Conservation (phyloP, 2,329 filamentous ascomycete species). For the Chrysoporthe cubensis region DNA sequence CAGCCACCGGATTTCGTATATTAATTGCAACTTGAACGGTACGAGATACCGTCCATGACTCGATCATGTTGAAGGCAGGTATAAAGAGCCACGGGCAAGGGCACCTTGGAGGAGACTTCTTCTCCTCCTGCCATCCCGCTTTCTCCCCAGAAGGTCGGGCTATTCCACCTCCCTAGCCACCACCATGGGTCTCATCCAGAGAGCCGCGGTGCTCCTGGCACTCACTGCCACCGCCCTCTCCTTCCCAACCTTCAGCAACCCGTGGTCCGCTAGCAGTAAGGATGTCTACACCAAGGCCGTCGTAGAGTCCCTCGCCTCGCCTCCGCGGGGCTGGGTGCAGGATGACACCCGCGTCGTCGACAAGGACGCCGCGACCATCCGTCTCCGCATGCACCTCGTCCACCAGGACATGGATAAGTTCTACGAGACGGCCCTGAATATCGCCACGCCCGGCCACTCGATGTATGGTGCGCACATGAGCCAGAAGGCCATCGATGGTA, state of each 20-base stretch:
- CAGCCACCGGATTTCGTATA: background rate
- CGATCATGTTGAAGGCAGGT: background rate
- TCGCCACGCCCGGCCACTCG: constrained; percentile 33
- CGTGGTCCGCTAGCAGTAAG: constrained; percentile 5
- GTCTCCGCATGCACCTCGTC: constrained; percentile 25
- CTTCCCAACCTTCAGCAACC: constrained; percentile 13
- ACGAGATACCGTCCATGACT: background rate
- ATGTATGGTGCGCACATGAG: constrained; percentile 34
- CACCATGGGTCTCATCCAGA: constrained; percentile 21
- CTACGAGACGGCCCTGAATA: constrained; percentile 22
- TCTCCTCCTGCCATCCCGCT: constrained; percentile 7
- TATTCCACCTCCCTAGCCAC: background rate
- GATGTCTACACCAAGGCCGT: constrained; percentile 18
- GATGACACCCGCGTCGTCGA: constrained; percentile 21
- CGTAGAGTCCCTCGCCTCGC: constrained; percentile 22
- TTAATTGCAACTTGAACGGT: background rate
- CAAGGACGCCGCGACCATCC: constrained; percentile 22
- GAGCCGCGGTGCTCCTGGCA: constrained; percentile 18
- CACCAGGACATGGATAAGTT: constrained; percentile 29
- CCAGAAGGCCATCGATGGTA: constrained; percentile 31
- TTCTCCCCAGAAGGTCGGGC: constrained; percentile 6
- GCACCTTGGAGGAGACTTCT: background rate
- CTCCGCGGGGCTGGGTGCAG: constrained; percentile 25
- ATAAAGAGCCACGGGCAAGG: background rate
- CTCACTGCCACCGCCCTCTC: constrained; percentile 18